Percentiles rank a stretch among this genome's conserved stretches.
phyloP scores from a whole-genome alignment of 768 basidiomycete species.

The Psilocybe azurescens region DNA sequence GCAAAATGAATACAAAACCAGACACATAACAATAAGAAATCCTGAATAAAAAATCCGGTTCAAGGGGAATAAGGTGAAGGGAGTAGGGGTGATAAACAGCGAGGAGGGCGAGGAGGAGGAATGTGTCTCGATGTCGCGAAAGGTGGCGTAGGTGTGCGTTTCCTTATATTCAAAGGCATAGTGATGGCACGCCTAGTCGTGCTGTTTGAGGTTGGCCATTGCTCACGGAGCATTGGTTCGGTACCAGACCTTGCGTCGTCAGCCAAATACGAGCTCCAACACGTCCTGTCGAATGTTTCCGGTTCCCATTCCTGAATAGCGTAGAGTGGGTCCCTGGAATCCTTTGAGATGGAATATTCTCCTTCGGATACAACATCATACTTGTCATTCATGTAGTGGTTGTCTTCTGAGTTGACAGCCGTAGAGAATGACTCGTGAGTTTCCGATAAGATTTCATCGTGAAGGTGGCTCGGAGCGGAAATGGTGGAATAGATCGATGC shows the following conservation, averaged over 20 bases:
- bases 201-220: neutral
- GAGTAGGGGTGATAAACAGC: neutral
- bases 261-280: neutral
- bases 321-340: neutral
- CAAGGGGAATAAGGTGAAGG: slow-evolving; percentile 1
- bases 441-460: slow-evolving; percentile 17
- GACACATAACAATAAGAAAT: neutral
- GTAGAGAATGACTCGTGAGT: neutral
- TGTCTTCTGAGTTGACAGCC: neutral
- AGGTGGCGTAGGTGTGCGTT: neutral
- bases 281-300: neutral
- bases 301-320: neutral
- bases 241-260: neutral
- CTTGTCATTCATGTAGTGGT: neutral
- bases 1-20: neutral
- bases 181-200: neutral
- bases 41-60: neutral
- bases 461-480: slow-evolving; percentile 34
- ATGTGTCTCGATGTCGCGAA: neutral
- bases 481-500: slow-evolving; percentile 41
- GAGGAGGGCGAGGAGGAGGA: neutral
- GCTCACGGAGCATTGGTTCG: neutral
- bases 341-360: neutral
- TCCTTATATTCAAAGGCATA: neutral
- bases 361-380: neutral